Evolutionary conservation across 768 basidiomycete species (phyloP), one percentile per base, ranked within the genome.

Genomic region (Amanita muscaria): DNA sequence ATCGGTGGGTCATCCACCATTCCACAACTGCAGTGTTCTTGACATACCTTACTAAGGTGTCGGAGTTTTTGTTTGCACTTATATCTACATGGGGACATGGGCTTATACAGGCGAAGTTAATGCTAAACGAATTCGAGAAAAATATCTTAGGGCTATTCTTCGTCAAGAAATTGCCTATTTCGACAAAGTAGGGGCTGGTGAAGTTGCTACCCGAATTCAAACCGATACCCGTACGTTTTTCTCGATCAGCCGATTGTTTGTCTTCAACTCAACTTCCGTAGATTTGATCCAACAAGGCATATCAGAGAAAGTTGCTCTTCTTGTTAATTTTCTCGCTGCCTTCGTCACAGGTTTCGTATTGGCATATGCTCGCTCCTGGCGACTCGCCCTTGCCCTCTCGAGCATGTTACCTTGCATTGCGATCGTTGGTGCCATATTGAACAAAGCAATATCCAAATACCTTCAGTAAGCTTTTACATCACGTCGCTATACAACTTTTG

Each of bases 271-370:
- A 14, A 25, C 5, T 8, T 44, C 9, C 27, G 27, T 29, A 88
- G 85, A 94, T 66, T 63, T 94, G 33, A 80, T 97, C 2, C 92
- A 94, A 55, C 84, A 89, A 61, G 92, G 89, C n/a, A 88, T 86
- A 2, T 86, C 83, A 0, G 92, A 97, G 63, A 94, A 94, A 59
- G 81, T 92, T 6, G 77, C 87, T 0, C 62, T 89, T 29, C 70
- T 73, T 5, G 69, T 77, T 45, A 75, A 67, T 57, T 88, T 83
- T 59, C 29, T 83, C 7, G 53, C 74, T 2, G 79, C 88, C 0
- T 93, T 93, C 62, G 33, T 83, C 21, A 76, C 80, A 21, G 91
- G 90, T 68, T 93, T 90, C 63, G 58, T 80, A 37, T 70, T 90
- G 19, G 83, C 81, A 1, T 88, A 79, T 56, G 59, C 64, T 41